Percentiles rank a stretch among this genome's conserved stretches.
phyloP scores from a whole-genome alignment of 306 rosid species.

The Trichosanthes cucumerina region DNA sequence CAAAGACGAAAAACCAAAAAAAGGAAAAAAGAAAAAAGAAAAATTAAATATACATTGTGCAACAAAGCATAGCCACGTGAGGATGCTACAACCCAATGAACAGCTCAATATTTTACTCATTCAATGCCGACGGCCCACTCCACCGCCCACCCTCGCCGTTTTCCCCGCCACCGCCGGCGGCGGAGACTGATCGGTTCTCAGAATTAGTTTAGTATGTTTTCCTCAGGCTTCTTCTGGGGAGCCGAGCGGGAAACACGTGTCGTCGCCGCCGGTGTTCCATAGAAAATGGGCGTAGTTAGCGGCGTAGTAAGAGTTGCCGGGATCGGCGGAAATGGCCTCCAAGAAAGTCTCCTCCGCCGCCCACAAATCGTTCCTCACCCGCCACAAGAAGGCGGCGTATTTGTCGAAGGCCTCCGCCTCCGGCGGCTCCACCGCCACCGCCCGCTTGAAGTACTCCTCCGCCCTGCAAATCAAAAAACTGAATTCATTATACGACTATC shows the following conservation, averaged over 20 bases:
- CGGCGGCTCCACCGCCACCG: slow-evolving; percentile 39
- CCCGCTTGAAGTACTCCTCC: slow-evolving; percentile 77
- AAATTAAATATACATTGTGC: neutral
- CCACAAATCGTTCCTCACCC: slow-evolving; percentile 63
- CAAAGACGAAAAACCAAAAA: neutral
- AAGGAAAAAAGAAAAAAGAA: neutral
- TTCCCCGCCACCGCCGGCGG: neutral
- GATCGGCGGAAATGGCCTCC: slow-evolving; percentile 76
- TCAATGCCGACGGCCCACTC: neutral
- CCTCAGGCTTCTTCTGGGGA: slow-evolving; percentile 32
- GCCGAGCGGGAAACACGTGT: slow-evolving; percentile 68
- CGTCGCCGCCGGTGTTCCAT: slow-evolving; percentile 90
- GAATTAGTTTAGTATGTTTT: neutral
- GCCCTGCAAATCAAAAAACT: slow-evolving; percentile 35
- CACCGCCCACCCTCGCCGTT: neutral
- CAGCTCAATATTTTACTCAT: neutral
- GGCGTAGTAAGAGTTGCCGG: slow-evolving; percentile 57
- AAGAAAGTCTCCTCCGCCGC: slow-evolving; percentile 79
- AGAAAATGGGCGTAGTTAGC: slow-evolving; percentile 88
- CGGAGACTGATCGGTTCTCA: neutral
- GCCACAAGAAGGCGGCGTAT: slow-evolving; percentile 82
- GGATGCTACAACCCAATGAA: neutral
- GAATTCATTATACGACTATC: neutral
- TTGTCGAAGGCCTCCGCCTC: slow-evolving; percentile 79
- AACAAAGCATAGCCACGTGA: slow-evolving; percentile 3